Conservation (phyloP, 208 protist species). For the Trypanosoma congolense region DNA sequence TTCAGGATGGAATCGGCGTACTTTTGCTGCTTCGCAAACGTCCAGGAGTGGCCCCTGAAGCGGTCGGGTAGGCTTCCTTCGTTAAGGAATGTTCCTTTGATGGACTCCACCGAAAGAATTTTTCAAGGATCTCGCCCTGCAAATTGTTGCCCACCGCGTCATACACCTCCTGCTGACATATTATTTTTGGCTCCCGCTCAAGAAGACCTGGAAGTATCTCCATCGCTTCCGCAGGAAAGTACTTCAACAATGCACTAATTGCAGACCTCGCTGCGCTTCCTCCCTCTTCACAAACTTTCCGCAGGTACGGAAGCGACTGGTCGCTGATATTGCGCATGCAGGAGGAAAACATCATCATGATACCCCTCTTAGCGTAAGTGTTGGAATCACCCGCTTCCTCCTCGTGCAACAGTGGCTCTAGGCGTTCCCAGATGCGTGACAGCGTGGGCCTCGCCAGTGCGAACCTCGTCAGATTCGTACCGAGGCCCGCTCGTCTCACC, state of each 20-base stretch:
- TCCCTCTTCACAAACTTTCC: background rate
- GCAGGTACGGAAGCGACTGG: background rate
- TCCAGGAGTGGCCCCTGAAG: conserved; percentile 11
- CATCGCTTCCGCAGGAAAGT: conserved; percentile 9
- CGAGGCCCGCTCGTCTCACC: background rate
- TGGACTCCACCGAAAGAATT: conserved; percentile 3
- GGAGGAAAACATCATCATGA: conserved; percentile 3
- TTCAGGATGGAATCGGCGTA: conserved; percentile 15
- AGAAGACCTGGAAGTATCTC: conserved; percentile 11
- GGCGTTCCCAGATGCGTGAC: conserved; percentile 2
- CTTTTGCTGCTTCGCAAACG: conserved; percentile 10
- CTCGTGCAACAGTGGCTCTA: conserved; percentile 8
- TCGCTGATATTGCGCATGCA: conserved; percentile 6
- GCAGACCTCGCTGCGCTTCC: background rate
- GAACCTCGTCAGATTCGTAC: background rate
- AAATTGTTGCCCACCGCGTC: conserved; percentile 1
- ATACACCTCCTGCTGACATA: background rate
- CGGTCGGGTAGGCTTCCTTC: background rate
- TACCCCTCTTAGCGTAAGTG: background rate
- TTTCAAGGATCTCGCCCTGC: conserved; percentile 10
- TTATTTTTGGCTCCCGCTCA: background rate
- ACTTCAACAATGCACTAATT: conserved; percentile 5
- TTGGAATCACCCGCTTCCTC: background rate
- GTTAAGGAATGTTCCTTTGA: background rate
- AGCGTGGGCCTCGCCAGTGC: background rate